These are phyloP conservation scores for Aphanomyces invadans DNA, from an alignment of 352 stramenopile genomes.

Conservation along the genomic window DNA sequence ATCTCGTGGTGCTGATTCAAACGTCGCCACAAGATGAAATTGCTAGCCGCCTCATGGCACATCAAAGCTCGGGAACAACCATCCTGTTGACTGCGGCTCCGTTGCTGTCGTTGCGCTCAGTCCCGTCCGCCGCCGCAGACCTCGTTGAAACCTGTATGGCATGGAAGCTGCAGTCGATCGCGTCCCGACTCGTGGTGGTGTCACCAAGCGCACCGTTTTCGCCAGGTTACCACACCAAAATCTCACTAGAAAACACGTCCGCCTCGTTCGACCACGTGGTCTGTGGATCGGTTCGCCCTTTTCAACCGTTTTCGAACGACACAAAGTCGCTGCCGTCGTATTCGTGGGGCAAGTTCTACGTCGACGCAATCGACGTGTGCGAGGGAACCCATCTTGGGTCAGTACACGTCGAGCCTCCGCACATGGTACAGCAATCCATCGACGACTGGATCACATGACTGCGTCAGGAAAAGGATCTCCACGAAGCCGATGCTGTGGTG, in stretches of 20 bases:
- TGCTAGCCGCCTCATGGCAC: neutral
- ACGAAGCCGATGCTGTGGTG: neutral
- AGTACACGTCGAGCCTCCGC: no score
- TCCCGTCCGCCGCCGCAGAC: neutral
- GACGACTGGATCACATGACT: no score
- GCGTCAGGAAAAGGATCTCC: neutral
- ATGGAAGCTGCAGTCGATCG: conserved; percentile 30
- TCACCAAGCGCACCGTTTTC: conserved; percentile 19
- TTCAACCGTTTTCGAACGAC: neutral
- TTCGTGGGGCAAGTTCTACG: neutral
- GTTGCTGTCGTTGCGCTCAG: neutral
- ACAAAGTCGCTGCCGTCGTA: neutral
- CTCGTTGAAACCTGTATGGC: conserved; percentile 14
- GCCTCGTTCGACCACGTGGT: conserved; percentile 35
- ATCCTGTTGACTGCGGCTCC: neutral
- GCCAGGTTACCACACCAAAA: conserved; percentile 24
- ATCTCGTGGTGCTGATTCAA: neutral
- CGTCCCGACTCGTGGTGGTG: conserved; percentile 27
- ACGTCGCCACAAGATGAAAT: neutral
- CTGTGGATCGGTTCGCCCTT: conserved; percentile 30
- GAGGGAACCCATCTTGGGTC: neutral
- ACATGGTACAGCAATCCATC: no score
- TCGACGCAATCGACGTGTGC: neutral
- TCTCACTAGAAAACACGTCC: conserved; percentile 36
- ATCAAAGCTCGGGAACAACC: neutral